Evolutionary conservation across 169 alveolate genomes (phyloP), one percentile per base, ranked within the genome.

Genomic region (Cryptosporidium ubiquitum): DNA sequence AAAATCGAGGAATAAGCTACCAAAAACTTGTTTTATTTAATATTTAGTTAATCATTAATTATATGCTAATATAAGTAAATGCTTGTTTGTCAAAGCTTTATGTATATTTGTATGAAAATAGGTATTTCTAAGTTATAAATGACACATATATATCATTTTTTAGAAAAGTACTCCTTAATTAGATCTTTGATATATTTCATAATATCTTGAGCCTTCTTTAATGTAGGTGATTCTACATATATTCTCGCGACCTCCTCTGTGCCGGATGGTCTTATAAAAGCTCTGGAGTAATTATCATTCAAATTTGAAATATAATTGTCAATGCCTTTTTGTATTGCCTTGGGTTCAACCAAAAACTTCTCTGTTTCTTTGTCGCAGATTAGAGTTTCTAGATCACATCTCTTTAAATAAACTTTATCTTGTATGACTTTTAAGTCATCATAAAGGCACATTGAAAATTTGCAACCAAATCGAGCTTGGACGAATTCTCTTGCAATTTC

Each of bases 241-340:
- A 94, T 52, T 64, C 96, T 94, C 18, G 94, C 93, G 23, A 93
- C 95, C 69, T 95, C 96, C 84, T 96, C 97, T 20, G 97, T 95
- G 10, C 97, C 98, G 23, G 95, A 92, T 33, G 98, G 97, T 84
- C 97, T 91, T 6, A 95, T 94, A 70, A 95, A 95, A 26, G 95
- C 94, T 86, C 97, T 91, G 20, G 93, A 86, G n/a, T 0, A 26
- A 49, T 79, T 79, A 44, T 91, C 91, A 39, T 86, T 91, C 68
- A 58, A 84, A 69, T 75, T 66, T 9, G 57, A 49, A 18, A 93
- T 79, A 29, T 91, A 64, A 35, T 74, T 92, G 79, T 94, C 95
- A 23, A 96, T 93, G 57, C 84, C 73, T 20, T 86, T 93, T 91
- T 96, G 95, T 33, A 96, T 57, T 31, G 86, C 95, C 14, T 71